Percentiles rank a stretch among this genome's conserved stretches.
These are phyloP conservation scores for Orobanche coerulescens DNA, from an alignment of 257 asterid species.

Conservation along the genomic window DNA sequence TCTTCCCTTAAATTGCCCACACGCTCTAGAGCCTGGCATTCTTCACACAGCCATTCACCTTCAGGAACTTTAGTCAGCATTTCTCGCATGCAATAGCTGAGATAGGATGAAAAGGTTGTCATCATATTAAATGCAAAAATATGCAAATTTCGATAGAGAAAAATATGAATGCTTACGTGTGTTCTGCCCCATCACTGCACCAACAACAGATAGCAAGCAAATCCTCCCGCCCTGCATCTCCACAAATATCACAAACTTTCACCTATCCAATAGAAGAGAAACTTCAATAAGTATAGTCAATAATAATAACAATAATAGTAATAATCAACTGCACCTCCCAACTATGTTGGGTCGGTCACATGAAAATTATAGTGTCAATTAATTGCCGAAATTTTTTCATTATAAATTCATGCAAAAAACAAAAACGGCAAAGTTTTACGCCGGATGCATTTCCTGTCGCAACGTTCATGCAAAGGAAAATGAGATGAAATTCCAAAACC, in stretches of 20 bases:
- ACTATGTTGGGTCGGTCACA: too few species aligned
- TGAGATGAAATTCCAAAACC: too few species aligned
- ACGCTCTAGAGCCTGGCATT: constrained; percentile 52
- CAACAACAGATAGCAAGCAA: constrained; percentile 77
- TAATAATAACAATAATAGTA: neutral
- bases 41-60: constrained; percentile 92
- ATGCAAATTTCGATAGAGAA: neutral
- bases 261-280: constrained; percentile 43
- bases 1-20: constrained; percentile 37
- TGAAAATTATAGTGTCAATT: too few species aligned
- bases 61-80: constrained; percentile 67
- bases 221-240: constrained; percentile 91
- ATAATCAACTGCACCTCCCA: too few species aligned
- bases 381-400: too few species aligned
- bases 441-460: too few species aligned
- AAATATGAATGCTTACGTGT: constrained; percentile 50
- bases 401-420: too few species aligned
- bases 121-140: constrained; percentile 16
- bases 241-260: constrained; percentile 95
- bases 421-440: too few species aligned
- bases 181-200: constrained; percentile 97
- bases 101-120: constrained; percentile 19
- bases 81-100: constrained; percentile 88
- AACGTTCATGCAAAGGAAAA: too few species aligned
- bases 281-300: constrained; percentile 15